phyloP scores from a whole-genome alignment of 2,329 filamentous ascomycete species.

The Pseudocercospora eumusae region DNA sequence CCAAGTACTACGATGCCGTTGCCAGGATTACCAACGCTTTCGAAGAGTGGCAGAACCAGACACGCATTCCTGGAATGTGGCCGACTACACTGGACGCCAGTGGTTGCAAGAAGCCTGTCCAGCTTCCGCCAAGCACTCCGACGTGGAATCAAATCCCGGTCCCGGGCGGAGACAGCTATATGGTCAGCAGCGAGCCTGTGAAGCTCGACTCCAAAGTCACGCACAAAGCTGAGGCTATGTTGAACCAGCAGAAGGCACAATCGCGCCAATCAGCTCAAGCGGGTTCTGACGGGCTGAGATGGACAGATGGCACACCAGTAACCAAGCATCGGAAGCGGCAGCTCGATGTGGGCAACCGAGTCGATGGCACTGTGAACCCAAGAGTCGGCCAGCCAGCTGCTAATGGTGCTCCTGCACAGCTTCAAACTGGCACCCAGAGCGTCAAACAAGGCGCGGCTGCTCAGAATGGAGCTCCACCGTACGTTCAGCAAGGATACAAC shows the following conservation, averaged over 20 bases:
- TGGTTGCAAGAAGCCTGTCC: slow-evolving; percentile 64
- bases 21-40: slow-evolving; percentile 81
- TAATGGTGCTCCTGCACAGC: background rate
- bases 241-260: slow-evolving; percentile 16
- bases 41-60: slow-evolving; percentile 70
- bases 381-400: background rate
- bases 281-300: slow-evolving; percentile 6
- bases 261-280: slow-evolving; percentile 7
- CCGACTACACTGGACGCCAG: slow-evolving; percentile 75
- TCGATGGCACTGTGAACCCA: slow-evolving; percentile 1
- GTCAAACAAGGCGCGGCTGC: background rate
- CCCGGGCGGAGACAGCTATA: slow-evolving; percentile 29
- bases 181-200: slow-evolving; percentile 27
- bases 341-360: background rate
- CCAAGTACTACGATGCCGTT: slow-evolving; percentile 87
- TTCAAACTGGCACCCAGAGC: background rate
- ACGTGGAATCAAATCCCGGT: slow-evolving; percentile 25
- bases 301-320: slow-evolving; percentile 8
- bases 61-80: slow-evolving; percentile 75
- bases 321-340: slow-evolving; percentile 7
- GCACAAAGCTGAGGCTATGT: slow-evolving; percentile 16
- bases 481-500: background rate
- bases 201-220: slow-evolving; percentile 16
- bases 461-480: background rate
- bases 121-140: slow-evolving; percentile 18